Evolutionary conservation across 108 stramenopile species (phyloP).

Genomic region (Cyclotella atomus): DNA sequence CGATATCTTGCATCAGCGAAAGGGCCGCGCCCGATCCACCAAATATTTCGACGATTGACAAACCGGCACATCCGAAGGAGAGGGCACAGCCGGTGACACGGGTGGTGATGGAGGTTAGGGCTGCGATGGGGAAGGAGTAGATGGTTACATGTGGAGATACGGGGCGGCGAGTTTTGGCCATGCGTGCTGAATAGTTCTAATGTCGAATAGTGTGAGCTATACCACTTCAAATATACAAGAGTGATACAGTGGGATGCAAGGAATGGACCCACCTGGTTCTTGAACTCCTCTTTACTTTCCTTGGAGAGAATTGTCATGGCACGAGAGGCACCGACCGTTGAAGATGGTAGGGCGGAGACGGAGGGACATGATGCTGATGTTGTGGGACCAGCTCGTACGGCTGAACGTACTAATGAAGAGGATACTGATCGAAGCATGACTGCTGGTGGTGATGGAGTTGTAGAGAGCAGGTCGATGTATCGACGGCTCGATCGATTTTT

Average conservation of each 20-base stretch:
- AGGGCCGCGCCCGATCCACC: constrained; percentile 80
- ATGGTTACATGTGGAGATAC: constrained; percentile 96
- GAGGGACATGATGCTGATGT: neutral
- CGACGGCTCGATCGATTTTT: too few relatives aligned
- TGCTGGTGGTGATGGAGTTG: too few relatives aligned
- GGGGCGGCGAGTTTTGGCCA: constrained; percentile 87
- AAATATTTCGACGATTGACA: constrained; percentile 77
- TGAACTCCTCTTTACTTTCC: constrained; percentile 81
- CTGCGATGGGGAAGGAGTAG: constrained; percentile 91
- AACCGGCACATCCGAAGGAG: constrained; percentile 79
- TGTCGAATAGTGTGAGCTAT: neutral
- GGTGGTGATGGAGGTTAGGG: constrained; percentile 90
- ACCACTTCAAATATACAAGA: neutral
- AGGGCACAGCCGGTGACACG: constrained; percentile 91
- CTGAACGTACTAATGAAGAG: constrained; percentile 11
- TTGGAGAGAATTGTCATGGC: constrained; percentile 86
- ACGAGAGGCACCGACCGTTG: constrained; percentile 19
- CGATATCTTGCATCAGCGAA: constrained; percentile 75
- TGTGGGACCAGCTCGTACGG: constrained; percentile 4
- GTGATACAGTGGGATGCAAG: neutral
- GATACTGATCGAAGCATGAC: constrained; percentile 29
- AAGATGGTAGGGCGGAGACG: constrained; percentile 2
- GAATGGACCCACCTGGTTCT: constrained; percentile 47
- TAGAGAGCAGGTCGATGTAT: too few relatives aligned
- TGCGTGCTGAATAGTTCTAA: constrained; percentile 80